Conservation (phyloP, 306 rosid genomes). For the Adenanthera pavonina region DNA sequence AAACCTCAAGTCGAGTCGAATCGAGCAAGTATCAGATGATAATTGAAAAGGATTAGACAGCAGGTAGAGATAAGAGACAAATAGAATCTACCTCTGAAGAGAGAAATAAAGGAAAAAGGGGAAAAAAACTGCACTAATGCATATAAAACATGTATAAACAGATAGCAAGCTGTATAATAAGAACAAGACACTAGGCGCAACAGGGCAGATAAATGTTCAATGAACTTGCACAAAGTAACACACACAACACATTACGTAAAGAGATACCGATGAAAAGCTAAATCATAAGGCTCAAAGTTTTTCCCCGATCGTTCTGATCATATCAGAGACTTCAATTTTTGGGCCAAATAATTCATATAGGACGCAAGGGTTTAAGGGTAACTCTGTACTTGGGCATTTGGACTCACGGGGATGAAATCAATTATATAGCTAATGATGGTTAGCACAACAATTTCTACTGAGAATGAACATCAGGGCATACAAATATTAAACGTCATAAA, state of each 20-base stretch:
- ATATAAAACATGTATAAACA: not conserved
- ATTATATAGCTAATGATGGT: not conserved
- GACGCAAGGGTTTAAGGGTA: not conserved
- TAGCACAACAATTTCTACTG: not conserved
- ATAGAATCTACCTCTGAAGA: not conserved
- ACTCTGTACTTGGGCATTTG: constrained; percentile 28
- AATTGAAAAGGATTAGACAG: not conserved
- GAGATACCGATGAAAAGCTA: not conserved
- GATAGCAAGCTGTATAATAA: not conserved
- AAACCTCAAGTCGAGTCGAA: no score
- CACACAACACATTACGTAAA: constrained; percentile 1
- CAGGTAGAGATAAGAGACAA: not conserved
- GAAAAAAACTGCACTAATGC: not conserved
- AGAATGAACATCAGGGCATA: not conserved
- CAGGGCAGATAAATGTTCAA: not conserved
- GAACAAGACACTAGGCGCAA: constrained; percentile 26
- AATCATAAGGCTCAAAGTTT: not conserved
- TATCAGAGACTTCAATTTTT: constrained; percentile 16
- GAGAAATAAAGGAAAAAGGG: not conserved
- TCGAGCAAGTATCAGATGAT: not conserved
- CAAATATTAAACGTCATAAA: not conserved
- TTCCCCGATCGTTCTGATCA: constrained; percentile 2
- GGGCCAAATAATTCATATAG: constrained; percentile 10
- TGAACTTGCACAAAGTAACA: not conserved
- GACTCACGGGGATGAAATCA: constrained; percentile 21